These are phyloP conservation scores for Poronia punctata DNA, from an alignment of 495 filamentous ascomycete species.

Conservation along the genomic window DNA sequence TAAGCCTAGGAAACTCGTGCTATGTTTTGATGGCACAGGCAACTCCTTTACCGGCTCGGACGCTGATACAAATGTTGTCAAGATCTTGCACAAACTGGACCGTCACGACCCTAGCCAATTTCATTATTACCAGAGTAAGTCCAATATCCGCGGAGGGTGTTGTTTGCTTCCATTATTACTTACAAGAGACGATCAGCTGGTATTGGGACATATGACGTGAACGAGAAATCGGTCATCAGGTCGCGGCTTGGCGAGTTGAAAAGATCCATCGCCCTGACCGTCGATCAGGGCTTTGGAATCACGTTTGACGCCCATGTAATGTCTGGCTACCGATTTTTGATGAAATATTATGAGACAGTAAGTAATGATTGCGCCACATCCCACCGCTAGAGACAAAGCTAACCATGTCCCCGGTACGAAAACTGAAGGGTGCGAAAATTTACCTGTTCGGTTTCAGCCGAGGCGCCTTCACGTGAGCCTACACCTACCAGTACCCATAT, in stretches of 20 bases:
- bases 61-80: slow-evolving; percentile 39
- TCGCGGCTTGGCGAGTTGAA: slow-evolving; percentile 16
- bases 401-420: slow-evolving; percentile 3
- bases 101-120: slow-evolving; percentile 24
- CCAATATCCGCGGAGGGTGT: too few relatives aligned
- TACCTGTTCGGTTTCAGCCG: slow-evolving; percentile 46
- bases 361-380: neutral
- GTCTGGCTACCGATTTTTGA: slow-evolving; percentile 41
- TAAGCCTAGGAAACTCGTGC: slow-evolving; percentile 26
- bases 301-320: slow-evolving; percentile 42
- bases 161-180: too few relatives aligned
- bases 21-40: slow-evolving; percentile 44
- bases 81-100: slow-evolving; percentile 35
- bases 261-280: slow-evolving; percentile 16
- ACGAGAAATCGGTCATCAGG: slow-evolving; percentile 20
- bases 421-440: slow-evolving; percentile 29
- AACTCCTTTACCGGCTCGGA: slow-evolving; percentile 33
- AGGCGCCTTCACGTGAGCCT: slow-evolving; percentile 38
- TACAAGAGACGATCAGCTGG: slow-evolving; percentile 18
- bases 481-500: neutral
- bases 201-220: slow-evolving; percentile 31
- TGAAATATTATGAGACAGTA: slow-evolving; percentile 32
- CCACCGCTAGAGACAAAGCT: neutral
- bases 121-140: slow-evolving; percentile 32
- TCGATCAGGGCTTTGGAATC: slow-evolving; percentile 33